These are phyloP conservation scores for Fusarium veterinarium DNA, from an alignment of 2,329 filamentous ascomycete species.

Conservation along the genomic window DNA sequence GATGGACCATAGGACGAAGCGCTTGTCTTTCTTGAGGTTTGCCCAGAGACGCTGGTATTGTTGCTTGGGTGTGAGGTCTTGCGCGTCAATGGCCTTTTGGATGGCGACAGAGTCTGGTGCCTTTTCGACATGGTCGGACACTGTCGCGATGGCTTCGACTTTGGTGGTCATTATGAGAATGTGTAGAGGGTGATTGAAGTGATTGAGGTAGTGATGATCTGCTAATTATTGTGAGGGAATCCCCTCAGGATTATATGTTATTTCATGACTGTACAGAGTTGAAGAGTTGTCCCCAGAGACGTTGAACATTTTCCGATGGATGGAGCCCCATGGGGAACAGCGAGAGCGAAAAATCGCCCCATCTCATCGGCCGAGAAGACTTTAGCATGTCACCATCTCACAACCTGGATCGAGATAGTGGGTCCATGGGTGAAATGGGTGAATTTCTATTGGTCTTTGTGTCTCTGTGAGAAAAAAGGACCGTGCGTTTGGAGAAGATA, in stretches of 20 bases:
- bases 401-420: background rate
- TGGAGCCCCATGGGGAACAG: slow-evolving; percentile 9
- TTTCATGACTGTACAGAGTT: background rate
- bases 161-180: slow-evolving; percentile 6
- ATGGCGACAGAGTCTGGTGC: background rate
- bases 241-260: background rate
- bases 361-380: background rate
- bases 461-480: no score
- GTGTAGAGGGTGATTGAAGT: background rate
- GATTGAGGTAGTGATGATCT: background rate
- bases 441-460: no score
- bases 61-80: slow-evolving; percentile 41
- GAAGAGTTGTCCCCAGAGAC: background rate
- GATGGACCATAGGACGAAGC: slow-evolving; percentile 44
- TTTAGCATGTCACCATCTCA: background rate
- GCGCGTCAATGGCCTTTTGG: slow-evolving; percentile 20
- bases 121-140: slow-evolving; percentile 17
- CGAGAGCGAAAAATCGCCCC: background rate
- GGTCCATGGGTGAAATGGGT: background rate
- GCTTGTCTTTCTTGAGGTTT: slow-evolving; percentile 46
- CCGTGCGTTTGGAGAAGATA: background rate
- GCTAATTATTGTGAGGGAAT: rapidly evolving
- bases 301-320: background rate
- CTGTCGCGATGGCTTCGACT: background rate
- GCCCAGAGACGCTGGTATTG: slow-evolving; percentile 45